Conservation (phyloP, 2,329 filamentous ascomycete genomes). For the Amylocarpus encephaloides region DNA sequence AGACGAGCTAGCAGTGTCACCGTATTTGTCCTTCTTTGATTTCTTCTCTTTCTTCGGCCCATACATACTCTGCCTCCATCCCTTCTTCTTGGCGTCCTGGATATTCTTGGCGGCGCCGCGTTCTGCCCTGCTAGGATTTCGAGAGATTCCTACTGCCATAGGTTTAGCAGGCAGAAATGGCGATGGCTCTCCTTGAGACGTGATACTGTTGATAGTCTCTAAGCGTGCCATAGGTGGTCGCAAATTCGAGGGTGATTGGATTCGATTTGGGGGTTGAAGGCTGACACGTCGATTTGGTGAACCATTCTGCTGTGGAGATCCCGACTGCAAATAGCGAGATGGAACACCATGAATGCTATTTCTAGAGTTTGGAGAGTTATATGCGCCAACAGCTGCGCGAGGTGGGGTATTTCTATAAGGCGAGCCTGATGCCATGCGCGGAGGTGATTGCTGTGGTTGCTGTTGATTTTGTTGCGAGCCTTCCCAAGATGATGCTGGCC, state of each 20-base stretch:
- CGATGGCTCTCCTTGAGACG: constrained; percentile 23
- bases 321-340: constrained; percentile 8
- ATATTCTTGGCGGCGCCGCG: constrained; percentile 58
- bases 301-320: constrained; percentile 11
- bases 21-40: constrained; percentile 36
- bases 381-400: constrained; percentile 10
- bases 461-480: background rate
- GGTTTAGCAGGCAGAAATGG: constrained; percentile 17
- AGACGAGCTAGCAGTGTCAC: constrained; percentile 39
- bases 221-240: constrained; percentile 47
- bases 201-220: constrained; percentile 47
- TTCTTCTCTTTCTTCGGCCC: constrained; percentile 31
- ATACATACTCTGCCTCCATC: constrained; percentile 40
- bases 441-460: background rate
- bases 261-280: constrained; percentile 22
- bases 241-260: constrained; percentile 39
- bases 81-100: constrained; percentile 50
- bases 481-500: constrained; percentile 10
- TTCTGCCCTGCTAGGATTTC: constrained; percentile 48
- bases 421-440: background rate
- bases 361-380: constrained; percentile 8
- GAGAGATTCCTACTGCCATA: constrained; percentile 13
- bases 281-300: constrained; percentile 17
- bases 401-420: constrained; percentile 10
- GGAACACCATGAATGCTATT: constrained; percentile 4